Evolutionary conservation across 2,329 filamentous ascomycete species (phyloP), one percentile per base, ranked within the genome.

Genomic region (Cercospora beticola): DNA sequence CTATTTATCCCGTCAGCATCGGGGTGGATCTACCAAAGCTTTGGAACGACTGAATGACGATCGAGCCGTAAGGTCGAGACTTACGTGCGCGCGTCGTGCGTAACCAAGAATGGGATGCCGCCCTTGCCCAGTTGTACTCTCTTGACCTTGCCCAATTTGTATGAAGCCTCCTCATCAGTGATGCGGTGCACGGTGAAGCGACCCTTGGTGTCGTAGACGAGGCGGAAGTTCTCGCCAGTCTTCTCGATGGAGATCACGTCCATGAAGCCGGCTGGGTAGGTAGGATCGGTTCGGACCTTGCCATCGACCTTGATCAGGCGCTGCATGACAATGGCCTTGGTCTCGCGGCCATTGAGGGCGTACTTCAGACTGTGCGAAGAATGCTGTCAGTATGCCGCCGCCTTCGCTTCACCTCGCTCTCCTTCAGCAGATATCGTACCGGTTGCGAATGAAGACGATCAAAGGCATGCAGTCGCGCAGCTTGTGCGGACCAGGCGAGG

Each of bases 91-190:
- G 95, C 95, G 95, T 99, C 95, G 92, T 99, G 95, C 94, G 95
- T 99, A 92, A 99, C 95, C 93, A 98, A 97, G 94, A 97, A 99
- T 96, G 95, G 95, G 90, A 99, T 97, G 88, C 94, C 95, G 86
- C 95, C 96, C 86, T 93, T 94, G 88, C 95, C 95, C 80, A 99
- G 90, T 89, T 99, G 95, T 74, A 99, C 95, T 81, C 94, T 92
- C 92, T 97, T 97, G 88, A 99, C 95, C 90, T 98, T 99, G 89
- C 94, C 94, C 80, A 99, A 89, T 92, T 99, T 99, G 92, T 97
- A 99, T 88, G 95, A 90, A 79, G 94, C 94, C 92, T 99, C 95
- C 88, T 98, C 95, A 78, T 89, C 86, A 84, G 96, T 94, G 87
- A 99, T 98, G 82, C 95, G 92, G 92, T 99, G 95, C 83, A 99